Evolutionary conservation across 2,329 filamentous ascomycete genomes (phyloP).

Genomic region (Blastomyces parvus): DNA sequence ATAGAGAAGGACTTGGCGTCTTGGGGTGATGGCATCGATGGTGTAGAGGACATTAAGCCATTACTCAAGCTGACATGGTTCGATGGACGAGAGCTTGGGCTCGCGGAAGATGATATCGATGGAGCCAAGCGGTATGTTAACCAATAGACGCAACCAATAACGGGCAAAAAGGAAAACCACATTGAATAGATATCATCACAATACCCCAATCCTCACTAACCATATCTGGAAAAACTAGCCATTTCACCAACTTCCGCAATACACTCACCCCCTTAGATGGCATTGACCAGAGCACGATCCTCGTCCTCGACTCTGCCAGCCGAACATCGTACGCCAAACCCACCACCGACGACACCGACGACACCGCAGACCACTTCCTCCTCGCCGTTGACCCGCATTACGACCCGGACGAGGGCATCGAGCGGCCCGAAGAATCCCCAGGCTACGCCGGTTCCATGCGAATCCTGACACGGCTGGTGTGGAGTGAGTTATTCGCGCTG

Average conservation of each 20-base stretch:
- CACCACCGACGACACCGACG: conserved; percentile 8
- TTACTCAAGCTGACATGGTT: conserved; percentile 22
- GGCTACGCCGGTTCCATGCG: conserved; percentile 22
- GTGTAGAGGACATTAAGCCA: conserved; percentile 17
- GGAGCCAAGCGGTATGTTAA: conserved; percentile 11
- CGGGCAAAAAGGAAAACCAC: neutral
- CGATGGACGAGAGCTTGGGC: conserved; percentile 18
- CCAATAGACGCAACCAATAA: neutral
- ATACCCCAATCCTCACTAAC: neutral
- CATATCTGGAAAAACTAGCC: neutral
- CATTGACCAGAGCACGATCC: neutral
- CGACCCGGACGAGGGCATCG: conserved; percentile 12
- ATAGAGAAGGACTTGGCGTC: conserved; percentile 19
- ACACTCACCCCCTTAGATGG: neutral
- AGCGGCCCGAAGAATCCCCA: conserved; percentile 17
- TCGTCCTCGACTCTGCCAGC: conserved; percentile 3
- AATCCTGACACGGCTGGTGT: conserved; percentile 23
- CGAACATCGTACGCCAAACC: conserved; percentile 4
- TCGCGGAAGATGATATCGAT: conserved; percentile 16
- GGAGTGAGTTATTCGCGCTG: conserved; percentile 23
- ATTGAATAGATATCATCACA: neutral
- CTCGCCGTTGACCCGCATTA: conserved; percentile 21
- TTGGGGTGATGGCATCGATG: conserved; percentile 21
- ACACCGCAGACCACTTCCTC: conserved; percentile 15
- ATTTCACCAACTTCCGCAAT: neutral